Conservation (phyloP, 345 rosid species). For the Barbarea vulgaris region DNA sequence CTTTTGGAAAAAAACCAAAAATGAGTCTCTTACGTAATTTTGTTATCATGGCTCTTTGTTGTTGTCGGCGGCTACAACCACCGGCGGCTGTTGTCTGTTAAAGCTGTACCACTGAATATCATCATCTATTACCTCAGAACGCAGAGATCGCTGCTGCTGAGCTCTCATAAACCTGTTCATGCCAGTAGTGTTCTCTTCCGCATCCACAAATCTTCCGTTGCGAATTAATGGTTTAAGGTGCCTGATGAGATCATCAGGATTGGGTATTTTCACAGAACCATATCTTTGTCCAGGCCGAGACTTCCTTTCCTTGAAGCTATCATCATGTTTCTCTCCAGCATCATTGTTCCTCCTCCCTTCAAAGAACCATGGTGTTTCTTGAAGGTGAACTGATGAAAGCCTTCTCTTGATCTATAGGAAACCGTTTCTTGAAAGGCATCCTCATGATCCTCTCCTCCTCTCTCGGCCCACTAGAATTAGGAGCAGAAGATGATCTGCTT, state of each 20-base stretch:
- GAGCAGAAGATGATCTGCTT: conserved; percentile 53
- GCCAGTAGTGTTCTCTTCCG: conserved; percentile 41
- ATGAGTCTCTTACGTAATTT: background rate
- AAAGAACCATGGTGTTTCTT: conserved; percentile 44
- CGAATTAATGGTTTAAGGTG: conserved; percentile 35
- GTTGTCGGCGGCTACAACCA: conserved; percentile 3
- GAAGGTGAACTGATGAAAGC: conserved; percentile 46
- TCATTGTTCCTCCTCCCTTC: conserved; percentile 43
- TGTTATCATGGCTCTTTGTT: conserved; percentile 20
- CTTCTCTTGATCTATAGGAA: conserved; percentile 42
- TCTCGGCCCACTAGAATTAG: conserved; percentile 46
- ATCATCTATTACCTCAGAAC: conserved; percentile 21
- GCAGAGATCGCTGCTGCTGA: conserved; percentile 34
- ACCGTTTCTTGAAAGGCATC: conserved; percentile 50
- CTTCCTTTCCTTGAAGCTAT: conserved; percentile 41
- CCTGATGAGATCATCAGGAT: conserved; percentile 4
- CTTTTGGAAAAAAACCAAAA: background rate
- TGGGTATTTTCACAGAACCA: conserved; percentile 33
- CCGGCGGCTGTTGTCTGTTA: background rate
- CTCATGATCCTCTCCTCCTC: conserved; percentile 38
- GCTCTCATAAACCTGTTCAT: conserved; percentile 43
- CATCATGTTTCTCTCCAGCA: background rate
- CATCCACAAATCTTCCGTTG: conserved; percentile 37
- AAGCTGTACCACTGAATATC: conserved; percentile 1
- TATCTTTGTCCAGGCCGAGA: conserved; percentile 44